A percentile compares a stretch with the other conserved stretches of the same genome.
phyloP scores from a whole-genome alignment of 2,329 filamentous ascomycete genomes.

The Xylariaceae sp. region DNA sequence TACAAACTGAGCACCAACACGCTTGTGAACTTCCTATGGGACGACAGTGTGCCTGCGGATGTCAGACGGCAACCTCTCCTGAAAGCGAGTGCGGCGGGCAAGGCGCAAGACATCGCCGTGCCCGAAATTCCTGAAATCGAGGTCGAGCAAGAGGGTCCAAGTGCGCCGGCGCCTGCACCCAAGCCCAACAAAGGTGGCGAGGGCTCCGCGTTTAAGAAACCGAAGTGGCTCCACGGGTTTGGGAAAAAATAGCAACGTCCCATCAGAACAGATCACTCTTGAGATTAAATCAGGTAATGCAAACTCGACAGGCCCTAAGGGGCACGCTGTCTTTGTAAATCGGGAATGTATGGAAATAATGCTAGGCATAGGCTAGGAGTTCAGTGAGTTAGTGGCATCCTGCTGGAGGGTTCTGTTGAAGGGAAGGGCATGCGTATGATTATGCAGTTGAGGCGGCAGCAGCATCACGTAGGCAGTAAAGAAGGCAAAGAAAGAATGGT shows the following conservation, averaged over 20 bases:
- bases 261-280: not conserved
- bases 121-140: conserved; percentile 41
- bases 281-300: no score
- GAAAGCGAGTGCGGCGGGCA: conserved; percentile 42
- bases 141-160: conserved; percentile 23
- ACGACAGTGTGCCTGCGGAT: conserved; percentile 24
- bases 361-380: conserved; percentile 14
- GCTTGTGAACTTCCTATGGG: conserved; percentile 55
- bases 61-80: conserved; percentile 38
- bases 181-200: conserved; percentile 23
- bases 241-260: conserved; percentile 57
- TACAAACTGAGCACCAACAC: conserved; percentile 67
- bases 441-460: not conserved
- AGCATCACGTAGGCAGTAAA: conserved; percentile 8
- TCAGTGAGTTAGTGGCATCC: conserved; percentile 1
- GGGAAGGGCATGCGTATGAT: not conserved
- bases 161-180: conserved; percentile 4
- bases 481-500: conserved; percentile 6
- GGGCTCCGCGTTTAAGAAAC: conserved; percentile 38
- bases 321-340: not conserved
- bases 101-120: conserved; percentile 55
- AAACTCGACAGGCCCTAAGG: not conserved
- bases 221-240: conserved; percentile 68
- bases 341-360: conserved; percentile 1
- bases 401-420: not conserved